Conservation (phyloP, 73 alveolate species). For the Symbiodinium pilosum region DNA sequence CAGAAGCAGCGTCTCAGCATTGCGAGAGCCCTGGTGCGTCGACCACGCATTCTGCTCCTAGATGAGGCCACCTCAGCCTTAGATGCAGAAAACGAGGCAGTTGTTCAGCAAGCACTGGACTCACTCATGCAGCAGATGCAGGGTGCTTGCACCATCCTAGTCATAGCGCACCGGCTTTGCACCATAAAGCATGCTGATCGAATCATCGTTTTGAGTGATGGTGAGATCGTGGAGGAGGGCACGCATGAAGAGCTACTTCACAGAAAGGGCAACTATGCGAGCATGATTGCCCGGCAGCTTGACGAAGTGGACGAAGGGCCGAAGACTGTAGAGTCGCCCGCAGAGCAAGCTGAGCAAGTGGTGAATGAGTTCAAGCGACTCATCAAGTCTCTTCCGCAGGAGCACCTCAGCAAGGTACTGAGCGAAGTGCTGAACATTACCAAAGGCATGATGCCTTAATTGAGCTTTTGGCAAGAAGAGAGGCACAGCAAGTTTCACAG, state of each 20-base stretch:
- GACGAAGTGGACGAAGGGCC: not conserved
- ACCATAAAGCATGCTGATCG: constrained; percentile 95
- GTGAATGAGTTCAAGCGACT: not conserved
- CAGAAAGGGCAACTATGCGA: constrained; percentile 94
- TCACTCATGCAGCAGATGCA: not conserved
- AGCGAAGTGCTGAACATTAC: not conserved
- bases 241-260: constrained; percentile 95
- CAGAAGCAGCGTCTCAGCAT: constrained; percentile 53
- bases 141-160: constrained; percentile 80
- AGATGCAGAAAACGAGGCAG: constrained; percentile 6
- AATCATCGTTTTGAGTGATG: constrained; percentile 95
- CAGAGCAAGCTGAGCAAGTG: not conserved
- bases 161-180: constrained; percentile 96
- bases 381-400: not conserved
- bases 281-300: constrained; percentile 92
- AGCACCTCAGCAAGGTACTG: not conserved
- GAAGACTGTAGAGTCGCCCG: not conserved
- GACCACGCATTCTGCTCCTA: constrained; percentile 7
- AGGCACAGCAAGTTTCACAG: too few species aligned
- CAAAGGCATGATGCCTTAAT: not conserved
- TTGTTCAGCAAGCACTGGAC: constrained; percentile 2
- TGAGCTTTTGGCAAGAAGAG: too few species aligned
- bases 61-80: constrained; percentile 56
- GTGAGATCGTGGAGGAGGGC: constrained; percentile 95
- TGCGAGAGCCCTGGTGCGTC: constrained; percentile 2